These are phyloP conservation scores for Geotrichum candidum DNA, from an alignment of 1,139 yeast species.

Conservation along the genomic window DNA sequence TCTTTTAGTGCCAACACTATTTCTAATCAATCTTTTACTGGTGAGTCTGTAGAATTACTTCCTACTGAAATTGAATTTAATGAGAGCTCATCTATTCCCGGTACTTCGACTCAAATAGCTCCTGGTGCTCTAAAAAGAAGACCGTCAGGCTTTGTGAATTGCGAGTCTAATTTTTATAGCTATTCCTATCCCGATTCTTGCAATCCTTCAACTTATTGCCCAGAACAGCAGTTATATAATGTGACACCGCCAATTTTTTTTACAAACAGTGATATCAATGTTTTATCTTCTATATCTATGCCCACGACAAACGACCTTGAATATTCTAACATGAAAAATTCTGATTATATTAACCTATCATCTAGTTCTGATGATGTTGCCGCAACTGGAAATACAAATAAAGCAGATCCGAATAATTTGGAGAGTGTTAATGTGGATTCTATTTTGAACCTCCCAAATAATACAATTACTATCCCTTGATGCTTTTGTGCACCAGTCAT, in stretches of 20 bases:
- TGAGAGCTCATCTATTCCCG: background rate
- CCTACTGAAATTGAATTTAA: background rate
- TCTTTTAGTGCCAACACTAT: background rate
- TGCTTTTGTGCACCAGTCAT: background rate
- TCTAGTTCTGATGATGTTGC: background rate
- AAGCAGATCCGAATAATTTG: background rate
- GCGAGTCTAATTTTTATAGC: background rate
- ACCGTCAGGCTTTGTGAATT: background rate
- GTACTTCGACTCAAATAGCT: background rate
- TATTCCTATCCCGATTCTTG: background rate
- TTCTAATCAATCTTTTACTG: background rate
- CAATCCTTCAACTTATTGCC: background rate
- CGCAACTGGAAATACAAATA: background rate
- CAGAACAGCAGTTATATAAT: background rate
- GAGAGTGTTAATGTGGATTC: background rate
- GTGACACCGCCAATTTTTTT: background rate
- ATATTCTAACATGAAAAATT: background rate
- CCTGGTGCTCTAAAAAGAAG: background rate
- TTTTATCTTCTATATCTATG: background rate
- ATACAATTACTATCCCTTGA: background rate
- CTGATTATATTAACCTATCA: slow-evolving; percentile 1
- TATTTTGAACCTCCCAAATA: background rate
- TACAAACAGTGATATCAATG: background rate
- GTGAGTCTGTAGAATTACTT: background rate
- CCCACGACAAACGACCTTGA: slow-evolving; percentile 3